Conservation (phyloP, 2,329 filamentous ascomycete species). For the Didymella keratinophila region DNA sequence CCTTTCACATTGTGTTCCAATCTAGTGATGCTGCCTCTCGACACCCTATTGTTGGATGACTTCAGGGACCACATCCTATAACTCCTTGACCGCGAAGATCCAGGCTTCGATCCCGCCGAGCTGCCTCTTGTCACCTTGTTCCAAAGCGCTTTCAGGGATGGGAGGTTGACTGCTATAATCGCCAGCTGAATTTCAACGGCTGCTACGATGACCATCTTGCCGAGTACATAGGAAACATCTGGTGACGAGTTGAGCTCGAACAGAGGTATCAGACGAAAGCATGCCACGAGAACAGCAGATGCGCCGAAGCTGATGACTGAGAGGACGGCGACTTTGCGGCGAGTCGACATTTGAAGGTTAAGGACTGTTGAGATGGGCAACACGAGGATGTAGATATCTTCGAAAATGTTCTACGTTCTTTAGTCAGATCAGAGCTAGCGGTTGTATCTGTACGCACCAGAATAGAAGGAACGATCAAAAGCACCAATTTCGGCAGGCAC, state of each 20-base stretch:
- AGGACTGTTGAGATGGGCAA: slow-evolving; percentile 31
- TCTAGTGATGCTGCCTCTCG: slow-evolving; percentile 23
- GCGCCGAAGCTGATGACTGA: slow-evolving; percentile 42
- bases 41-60: slow-evolving; percentile 11
- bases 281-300: slow-evolving; percentile 34
- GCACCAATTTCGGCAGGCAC: slow-evolving; percentile 37
- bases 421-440: background rate
- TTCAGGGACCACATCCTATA: slow-evolving; percentile 10
- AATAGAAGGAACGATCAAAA: slow-evolving; percentile 38
- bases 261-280: slow-evolving; percentile 31
- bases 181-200: slow-evolving; percentile 44
- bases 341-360: slow-evolving; percentile 29
- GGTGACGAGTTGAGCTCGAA: slow-evolving; percentile 32
- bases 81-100: background rate
- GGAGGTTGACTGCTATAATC: slow-evolving; percentile 46
- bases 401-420: slow-evolving; percentile 25
- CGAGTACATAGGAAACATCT: slow-evolving; percentile 41
- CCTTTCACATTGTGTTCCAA: slow-evolving; percentile 18
- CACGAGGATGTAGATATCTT: slow-evolving; percentile 34
- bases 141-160: slow-evolving; percentile 44
- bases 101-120: background rate
- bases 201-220: slow-evolving; percentile 46
- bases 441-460: slow-evolving; percentile 16
- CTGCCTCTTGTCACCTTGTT: slow-evolving; percentile 21
- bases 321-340: slow-evolving; percentile 32